Base-by-base conservation (phyloP, 306 rosid species). In the Ammopiptanthus mongolicus region DNA sequence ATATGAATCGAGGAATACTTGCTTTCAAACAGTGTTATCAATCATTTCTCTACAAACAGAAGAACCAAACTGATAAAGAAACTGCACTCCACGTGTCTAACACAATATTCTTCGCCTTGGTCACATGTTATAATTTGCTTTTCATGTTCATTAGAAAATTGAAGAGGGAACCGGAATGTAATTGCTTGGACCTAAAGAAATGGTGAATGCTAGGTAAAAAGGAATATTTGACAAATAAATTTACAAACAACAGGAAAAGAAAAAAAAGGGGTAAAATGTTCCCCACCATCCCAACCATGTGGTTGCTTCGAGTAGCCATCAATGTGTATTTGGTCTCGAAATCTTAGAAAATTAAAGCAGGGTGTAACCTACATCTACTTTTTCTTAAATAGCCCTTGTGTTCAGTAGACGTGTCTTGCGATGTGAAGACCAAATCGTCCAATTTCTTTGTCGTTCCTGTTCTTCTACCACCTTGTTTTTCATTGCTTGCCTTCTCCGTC, bases 251-350 rank as follows among this genome's bases (percentile, higher is more conserved):
- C 78, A 57, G 61, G 63, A 78, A 82, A 52, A 78, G 42, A 17
- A 41, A 71, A 74, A 74, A 74, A 36, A 69, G 72, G 69, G 41
- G 84, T 44, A 68, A 75, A 68, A 74, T 90, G 96, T 86, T 79
- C 88, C 90, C 96, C 83, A 88, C 83, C 91, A 68, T 80, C 91
- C 91, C 52, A 79, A 83, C 92, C 85, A 25, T 10, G 59, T 52
- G 77, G 85, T 81, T 83, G 84, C 84, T 81, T 85, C 29, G 70
- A 75, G 33, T 67, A 78, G 81, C 83, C 67, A 84, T 79, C 22
- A 84, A 75, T 51, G 11, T 79, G 86, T 82, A 75, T 80, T 73
- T 84, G 90, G 88, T 87, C 88, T 65, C 80, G 73, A 79, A 76
- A 58, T 34, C 75, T 76, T 65, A 51, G 71, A 60, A 78, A n/a